phyloP scores from a whole-genome alignment of 2,329 filamentous ascomycete species.

The Alternaria alternata region DNA sequence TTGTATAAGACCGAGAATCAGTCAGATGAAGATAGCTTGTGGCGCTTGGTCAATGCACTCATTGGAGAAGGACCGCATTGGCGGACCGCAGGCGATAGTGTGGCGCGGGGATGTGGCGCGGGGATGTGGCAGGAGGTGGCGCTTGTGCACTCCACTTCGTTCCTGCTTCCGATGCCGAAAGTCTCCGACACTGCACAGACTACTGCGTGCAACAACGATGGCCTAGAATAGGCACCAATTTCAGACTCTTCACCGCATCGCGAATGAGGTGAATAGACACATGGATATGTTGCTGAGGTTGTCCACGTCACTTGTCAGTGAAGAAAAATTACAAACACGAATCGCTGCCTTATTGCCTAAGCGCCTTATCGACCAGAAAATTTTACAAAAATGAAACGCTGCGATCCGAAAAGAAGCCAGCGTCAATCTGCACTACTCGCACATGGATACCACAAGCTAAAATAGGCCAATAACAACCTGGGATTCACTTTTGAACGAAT shows the following conservation, averaged over 20 bases:
- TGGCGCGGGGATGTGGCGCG: background rate
- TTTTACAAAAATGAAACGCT: background rate
- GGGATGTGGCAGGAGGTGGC: constrained; percentile 1
- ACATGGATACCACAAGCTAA: background rate
- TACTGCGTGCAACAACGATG: background rate
- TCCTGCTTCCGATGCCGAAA: background rate
- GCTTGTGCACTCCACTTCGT: background rate
- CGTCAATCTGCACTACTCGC: background rate
- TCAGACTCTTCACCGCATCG: background rate
- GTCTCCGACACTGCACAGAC: background rate
- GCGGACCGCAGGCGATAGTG: background rate
- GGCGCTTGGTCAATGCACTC: background rate
- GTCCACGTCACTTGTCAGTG: background rate
- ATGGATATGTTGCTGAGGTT: background rate
- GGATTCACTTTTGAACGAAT: background rate
- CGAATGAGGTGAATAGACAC: background rate
- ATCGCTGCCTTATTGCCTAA: background rate
- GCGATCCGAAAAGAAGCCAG: background rate
- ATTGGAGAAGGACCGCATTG: background rate
- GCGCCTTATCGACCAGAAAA: background rate
- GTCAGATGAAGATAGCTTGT: background rate
- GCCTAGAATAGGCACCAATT: background rate
- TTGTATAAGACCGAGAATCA: background rate
- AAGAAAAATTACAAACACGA: background rate
- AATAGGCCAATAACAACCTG: background rate